A percentile compares a stretch with the other conserved stretches of the same genome.
These are phyloP conservation scores for Tylopilus sp. DNA, from an alignment of 768 basidiomycete species.

Conservation along the genomic window DNA sequence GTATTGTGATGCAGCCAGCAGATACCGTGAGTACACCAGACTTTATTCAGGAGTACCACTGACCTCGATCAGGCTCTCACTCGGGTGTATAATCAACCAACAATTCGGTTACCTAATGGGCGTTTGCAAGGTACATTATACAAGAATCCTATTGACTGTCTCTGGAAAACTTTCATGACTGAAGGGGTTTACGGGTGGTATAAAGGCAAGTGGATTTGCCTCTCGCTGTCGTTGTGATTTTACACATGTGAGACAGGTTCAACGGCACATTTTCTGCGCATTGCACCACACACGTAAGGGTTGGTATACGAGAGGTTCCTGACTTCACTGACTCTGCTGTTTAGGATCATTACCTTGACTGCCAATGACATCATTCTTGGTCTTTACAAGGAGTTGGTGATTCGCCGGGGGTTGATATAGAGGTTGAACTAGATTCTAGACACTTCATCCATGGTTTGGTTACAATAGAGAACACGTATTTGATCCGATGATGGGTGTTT, in stretches of 20 bases:
- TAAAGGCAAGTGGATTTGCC: slow-evolving; percentile 56
- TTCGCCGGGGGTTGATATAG: slow-evolving; percentile 12
- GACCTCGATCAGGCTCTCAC: slow-evolving; percentile 63
- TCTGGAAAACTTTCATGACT: slow-evolving; percentile 91
- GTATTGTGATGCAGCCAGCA: slow-evolving; percentile 91
- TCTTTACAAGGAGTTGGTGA: slow-evolving; percentile 51
- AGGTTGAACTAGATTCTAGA: neutral
- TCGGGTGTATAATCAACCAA: slow-evolving; percentile 95
- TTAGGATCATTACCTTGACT: slow-evolving; percentile 85
- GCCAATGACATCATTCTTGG: slow-evolving; percentile 77
- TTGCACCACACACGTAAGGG: slow-evolving; percentile 85
- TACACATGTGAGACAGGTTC: slow-evolving; percentile 61
- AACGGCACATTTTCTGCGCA: slow-evolving; percentile 89
- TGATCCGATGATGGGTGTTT: no score
- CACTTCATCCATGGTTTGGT: neutral
- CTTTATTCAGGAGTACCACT: neutral
- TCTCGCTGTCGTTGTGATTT: neutral
- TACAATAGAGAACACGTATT: no score
- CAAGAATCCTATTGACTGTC: slow-evolving; percentile 90
- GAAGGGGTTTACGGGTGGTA: slow-evolving; percentile 96
- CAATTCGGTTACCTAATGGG: slow-evolving; percentile 65
- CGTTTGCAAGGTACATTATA: slow-evolving; percentile 74
- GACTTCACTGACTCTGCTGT: slow-evolving; percentile 1
- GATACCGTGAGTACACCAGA: slow-evolving; percentile 62
- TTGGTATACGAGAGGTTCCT: neutral